Evolutionary conservation across 2,329 filamentous ascomycete genomes (phyloP).

Genomic region (Colletotrichum tropicale): DNA sequence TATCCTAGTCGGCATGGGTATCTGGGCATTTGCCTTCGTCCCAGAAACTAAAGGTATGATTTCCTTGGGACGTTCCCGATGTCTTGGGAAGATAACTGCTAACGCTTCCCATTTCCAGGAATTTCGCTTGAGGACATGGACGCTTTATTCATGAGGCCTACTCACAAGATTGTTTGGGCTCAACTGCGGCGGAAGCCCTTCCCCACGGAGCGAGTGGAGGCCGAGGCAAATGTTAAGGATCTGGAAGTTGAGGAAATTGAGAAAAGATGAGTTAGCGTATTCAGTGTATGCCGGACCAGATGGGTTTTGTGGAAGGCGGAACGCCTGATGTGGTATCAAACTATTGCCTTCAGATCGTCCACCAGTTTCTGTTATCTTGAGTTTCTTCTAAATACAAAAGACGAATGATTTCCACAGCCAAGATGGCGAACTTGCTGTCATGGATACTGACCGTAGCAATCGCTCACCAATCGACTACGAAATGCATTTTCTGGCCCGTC

Average conservation of each 20-base stretch:
- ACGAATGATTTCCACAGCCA: background rate
- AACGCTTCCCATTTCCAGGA: slow-evolving; percentile 15
- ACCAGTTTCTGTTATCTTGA: background rate
- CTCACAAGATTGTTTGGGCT: slow-evolving; percentile 35
- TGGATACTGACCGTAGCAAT: background rate
- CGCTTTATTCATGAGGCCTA: slow-evolving; percentile 30
- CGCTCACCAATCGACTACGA: background rate
- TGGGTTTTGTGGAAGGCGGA: too few relatives aligned
- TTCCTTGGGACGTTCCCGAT: slow-evolving; percentile 5
- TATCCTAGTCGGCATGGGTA: slow-evolving; percentile 46
- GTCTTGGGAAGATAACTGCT: background rate
- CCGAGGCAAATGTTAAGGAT: background rate
- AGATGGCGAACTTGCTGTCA: background rate
- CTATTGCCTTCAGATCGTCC: background rate
- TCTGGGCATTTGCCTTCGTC: slow-evolving; percentile 53
- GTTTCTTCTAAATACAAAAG: background rate
- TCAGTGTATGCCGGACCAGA: background rate
- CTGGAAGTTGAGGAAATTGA: background rate
- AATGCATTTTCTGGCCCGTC: background rate
- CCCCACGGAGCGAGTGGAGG: background rate
- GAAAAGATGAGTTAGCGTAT: background rate
- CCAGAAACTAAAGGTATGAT: slow-evolving; percentile 55
- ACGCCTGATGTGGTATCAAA: background rate
- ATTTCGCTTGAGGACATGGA: slow-evolving; percentile 55
- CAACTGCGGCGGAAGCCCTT: background rate